Base-by-base conservation (phyloP, 306 rosid genomes). In the Corylus heterophylla region DNA sequence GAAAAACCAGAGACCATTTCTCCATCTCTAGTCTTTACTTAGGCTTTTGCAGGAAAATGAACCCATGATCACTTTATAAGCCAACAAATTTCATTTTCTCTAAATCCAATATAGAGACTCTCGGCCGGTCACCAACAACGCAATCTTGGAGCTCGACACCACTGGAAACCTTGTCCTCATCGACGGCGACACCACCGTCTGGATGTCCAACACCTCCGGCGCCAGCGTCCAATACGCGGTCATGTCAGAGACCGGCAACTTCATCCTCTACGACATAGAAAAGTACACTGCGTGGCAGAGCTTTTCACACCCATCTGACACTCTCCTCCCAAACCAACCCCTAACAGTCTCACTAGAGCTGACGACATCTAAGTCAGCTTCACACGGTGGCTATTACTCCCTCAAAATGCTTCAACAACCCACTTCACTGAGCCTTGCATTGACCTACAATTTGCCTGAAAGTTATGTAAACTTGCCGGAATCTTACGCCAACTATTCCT, bases 371-470 rank as follows among this genome's bases (percentile, higher is more conserved):
- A 92, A 88, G 49, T 91, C 94, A 37, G 82, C 95, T 39, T 85
- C 97, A 66, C 85, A 85, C 56, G 97, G 92, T n/a, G 93, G 93
- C 54, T 92, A 89, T 74, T 95, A 92, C 80, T 73, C 96, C 55
- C 98, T 95, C 74, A 89, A 92, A 85, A 92, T 95, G 98, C 97
- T 95, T 83, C 98, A 92, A 22, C 94, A 91, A 52, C 87, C 89
- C 42, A 95, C 92, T 78, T 92, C 98, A 12, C 83, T 95, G 52
- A 91, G 84, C 84, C 97, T 92, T 69, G 92, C 90, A 48, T 64
- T 95, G 62, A 92, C 96, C 13, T 95, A 86, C 90, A 92, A 91
- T 74, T 86, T 91, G 45, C 97, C 88, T 1, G 88, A 90, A 71
- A 76, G 71, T 74, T 89, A 70, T 71, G 78, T 81, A n/a, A 42